Evolutionary conservation across 352 stramenopile species (phyloP).

Genomic region (Pythium sukuiense): DNA sequence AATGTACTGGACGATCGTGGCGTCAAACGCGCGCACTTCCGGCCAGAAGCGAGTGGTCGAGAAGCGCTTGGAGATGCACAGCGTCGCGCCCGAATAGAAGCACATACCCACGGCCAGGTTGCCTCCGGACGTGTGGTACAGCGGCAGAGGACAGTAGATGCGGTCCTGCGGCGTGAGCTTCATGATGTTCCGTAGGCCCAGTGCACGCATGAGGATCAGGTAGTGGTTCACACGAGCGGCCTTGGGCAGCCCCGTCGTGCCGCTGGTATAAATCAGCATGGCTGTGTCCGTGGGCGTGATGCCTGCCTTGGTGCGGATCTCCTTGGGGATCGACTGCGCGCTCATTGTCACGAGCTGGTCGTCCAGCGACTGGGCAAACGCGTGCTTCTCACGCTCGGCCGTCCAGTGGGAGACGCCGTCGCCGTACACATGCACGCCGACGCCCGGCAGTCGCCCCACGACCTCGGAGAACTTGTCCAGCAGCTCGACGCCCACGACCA

Average conservation of each 20-base stretch:
- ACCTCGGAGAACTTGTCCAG: conserved; percentile 43
- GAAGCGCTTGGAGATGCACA: conserved; percentile 74
- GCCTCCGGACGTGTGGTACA: conserved; percentile 85
- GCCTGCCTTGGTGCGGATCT: conserved; percentile 25
- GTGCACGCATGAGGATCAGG: conserved; percentile 59
- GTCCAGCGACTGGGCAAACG: conserved; percentile 48
- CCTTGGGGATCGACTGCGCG: conserved; percentile 26
- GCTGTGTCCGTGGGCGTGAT: conserved; percentile 61
- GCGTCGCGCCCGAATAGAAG: conserved; percentile 67
- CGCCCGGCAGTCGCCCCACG: conserved; percentile 29
- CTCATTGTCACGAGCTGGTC: conserved; percentile 22
- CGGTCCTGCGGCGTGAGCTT: conserved; percentile 53
- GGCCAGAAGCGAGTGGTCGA: conserved; percentile 71
- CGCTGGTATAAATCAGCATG: conserved; percentile 86
- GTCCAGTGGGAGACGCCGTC: conserved; percentile 33
- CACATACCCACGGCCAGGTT: conserved; percentile 82
- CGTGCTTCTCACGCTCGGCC: conserved; percentile 7
- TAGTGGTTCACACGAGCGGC: conserved; percentile 74
- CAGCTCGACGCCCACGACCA: conserved; percentile 59
- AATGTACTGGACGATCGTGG: conserved; percentile 90
- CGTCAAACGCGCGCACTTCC: conserved; percentile 65
- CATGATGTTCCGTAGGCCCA: conserved; percentile 56
- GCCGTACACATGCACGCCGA: conserved; percentile 49
- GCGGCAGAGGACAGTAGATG: conserved; percentile 77
- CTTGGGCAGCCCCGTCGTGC: conserved; percentile 80